These are phyloP conservation scores for Pleurozium schreberi DNA, from an alignment of 225 moss, liverwort and hornwort genomes.

Conservation along the genomic window DNA sequence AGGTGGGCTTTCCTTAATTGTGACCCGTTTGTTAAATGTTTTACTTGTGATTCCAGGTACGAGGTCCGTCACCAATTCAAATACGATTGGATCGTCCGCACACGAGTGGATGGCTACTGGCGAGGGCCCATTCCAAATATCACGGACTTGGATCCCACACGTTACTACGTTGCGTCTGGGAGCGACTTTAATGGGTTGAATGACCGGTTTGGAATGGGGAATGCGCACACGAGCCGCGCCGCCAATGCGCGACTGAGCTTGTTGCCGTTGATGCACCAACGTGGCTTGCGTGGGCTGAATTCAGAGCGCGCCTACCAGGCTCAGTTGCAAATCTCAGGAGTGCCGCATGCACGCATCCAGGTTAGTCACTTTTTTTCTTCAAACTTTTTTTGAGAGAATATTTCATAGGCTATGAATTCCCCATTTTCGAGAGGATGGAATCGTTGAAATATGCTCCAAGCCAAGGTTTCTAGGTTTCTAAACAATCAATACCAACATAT, in stretches of 20 bases:
- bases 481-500: too few relatives aligned
- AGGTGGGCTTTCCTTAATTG: background rate
- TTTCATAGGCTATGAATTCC: background rate
- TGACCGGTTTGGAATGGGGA: constrained; percentile 77
- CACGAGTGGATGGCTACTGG: constrained; percentile 84
- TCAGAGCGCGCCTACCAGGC: constrained; percentile 66
- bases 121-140: constrained; percentile 23
- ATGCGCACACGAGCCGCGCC: constrained; percentile 34
- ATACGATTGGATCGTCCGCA: constrained; percentile 77
- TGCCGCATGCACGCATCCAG: constrained; percentile 9
- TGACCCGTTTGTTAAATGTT: background rate
- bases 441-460: background rate
- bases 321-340: constrained; percentile 23
- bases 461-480: background rate
- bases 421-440: background rate
- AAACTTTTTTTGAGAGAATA: background rate
- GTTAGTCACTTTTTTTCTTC: background rate
- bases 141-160: background rate
- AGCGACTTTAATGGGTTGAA: constrained; percentile 55
- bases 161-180: constrained; percentile 57
- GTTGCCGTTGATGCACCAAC: constrained; percentile 35
- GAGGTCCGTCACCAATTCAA: constrained; percentile 43
- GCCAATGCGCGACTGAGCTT: constrained; percentile 54
- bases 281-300: constrained; percentile 38
- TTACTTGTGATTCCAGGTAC: background rate